phyloP scores from a whole-genome alignment of 495 filamentous ascomycete species.

The Aspergillus nidulans region DNA sequence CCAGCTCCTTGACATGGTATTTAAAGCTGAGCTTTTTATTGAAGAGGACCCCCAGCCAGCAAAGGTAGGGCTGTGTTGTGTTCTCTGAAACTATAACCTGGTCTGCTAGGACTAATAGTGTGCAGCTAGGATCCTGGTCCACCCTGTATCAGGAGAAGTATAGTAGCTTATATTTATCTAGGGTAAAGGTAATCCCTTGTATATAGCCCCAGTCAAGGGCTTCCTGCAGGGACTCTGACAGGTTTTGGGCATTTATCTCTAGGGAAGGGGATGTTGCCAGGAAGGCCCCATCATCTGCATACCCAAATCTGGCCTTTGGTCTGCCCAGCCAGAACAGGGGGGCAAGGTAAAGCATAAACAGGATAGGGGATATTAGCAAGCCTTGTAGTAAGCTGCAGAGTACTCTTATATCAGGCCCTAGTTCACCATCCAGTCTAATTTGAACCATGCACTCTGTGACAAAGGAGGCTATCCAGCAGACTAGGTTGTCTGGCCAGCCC shows the following conservation, averaged over 20 bases:
- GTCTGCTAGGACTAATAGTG: too few relatives aligned
- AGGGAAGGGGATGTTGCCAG: too few relatives aligned
- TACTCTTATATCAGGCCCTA: too few relatives aligned
- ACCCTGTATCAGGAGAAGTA: background rate
- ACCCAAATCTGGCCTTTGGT: background rate
- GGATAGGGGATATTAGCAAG: background rate
- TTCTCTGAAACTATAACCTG: too few relatives aligned
- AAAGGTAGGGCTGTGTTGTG: background rate
- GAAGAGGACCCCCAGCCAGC: background rate
- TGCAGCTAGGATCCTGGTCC: background rate
- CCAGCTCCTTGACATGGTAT: background rate
- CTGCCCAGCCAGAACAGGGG: background rate
- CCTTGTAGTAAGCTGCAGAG: background rate
- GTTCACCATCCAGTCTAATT: too few relatives aligned
- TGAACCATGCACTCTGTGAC: too few relatives aligned
- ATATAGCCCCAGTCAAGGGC: background rate
- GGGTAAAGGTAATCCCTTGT: background rate
- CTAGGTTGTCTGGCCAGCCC: too few relatives aligned
- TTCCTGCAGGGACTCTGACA: too few relatives aligned
- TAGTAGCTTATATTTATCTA: background rate
- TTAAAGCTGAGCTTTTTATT: background rate
- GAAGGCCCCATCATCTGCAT: background rate
- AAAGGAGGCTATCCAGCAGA: too few relatives aligned
- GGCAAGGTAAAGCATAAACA: background rate
- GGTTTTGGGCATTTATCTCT: too few relatives aligned